A percentile compares a stretch with the other conserved stretches of the same genome.
Conservation (phyloP, 1,284 basidiomycete species). For the Ganoderma sp. region DNA sequence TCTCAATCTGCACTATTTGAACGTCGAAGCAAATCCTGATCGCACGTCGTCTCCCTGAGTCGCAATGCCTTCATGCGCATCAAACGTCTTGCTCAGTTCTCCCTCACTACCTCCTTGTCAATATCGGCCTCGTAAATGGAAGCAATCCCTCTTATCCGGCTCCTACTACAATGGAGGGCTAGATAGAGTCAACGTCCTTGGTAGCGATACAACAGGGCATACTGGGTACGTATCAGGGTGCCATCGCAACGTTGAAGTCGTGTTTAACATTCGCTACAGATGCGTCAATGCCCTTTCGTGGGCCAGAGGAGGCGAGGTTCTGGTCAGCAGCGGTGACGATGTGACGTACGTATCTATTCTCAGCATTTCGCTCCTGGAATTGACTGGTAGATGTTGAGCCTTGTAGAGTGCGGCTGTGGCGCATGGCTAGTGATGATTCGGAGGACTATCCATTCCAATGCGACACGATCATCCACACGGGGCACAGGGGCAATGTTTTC, state of each 20-base stretch:
- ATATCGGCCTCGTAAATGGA: slow-evolving; percentile 19
- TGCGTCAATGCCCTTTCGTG: slow-evolving; percentile 90
- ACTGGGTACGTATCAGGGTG: slow-evolving; percentile 55
- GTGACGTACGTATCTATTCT: slow-evolving; percentile 61
- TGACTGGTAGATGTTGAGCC: slow-evolving; percentile 1
- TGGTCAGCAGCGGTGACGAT: slow-evolving; percentile 86
- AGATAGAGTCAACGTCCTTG: slow-evolving; percentile 69
- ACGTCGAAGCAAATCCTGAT: neutral
- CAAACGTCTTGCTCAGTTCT: slow-evolving; percentile 4
- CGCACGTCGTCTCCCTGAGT: neutral
- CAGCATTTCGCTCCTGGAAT: slow-evolving; percentile 1
- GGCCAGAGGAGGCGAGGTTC: slow-evolving; percentile 74
- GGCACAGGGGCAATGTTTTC: slow-evolving; percentile 90
- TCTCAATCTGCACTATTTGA: neutral
- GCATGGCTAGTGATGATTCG: slow-evolving; percentile 50
- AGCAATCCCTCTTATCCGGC: slow-evolving; percentile 24
- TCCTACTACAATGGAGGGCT: slow-evolving; percentile 33
- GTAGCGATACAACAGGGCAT: slow-evolving; percentile 60
- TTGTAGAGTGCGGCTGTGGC: slow-evolving; percentile 72
- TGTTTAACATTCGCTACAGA: slow-evolving; percentile 41
- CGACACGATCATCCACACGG: slow-evolving; percentile 71
- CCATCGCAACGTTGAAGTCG: neutral
- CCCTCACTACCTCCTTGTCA: slow-evolving; percentile 12
- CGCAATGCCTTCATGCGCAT: slow-evolving; percentile 5
- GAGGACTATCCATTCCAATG: slow-evolving; percentile 64